Evolutionary conservation across 345 rosid species (phyloP), one percentile per base, ranked within the genome.

Genomic region (Arabidopsis arenosa): DNA sequence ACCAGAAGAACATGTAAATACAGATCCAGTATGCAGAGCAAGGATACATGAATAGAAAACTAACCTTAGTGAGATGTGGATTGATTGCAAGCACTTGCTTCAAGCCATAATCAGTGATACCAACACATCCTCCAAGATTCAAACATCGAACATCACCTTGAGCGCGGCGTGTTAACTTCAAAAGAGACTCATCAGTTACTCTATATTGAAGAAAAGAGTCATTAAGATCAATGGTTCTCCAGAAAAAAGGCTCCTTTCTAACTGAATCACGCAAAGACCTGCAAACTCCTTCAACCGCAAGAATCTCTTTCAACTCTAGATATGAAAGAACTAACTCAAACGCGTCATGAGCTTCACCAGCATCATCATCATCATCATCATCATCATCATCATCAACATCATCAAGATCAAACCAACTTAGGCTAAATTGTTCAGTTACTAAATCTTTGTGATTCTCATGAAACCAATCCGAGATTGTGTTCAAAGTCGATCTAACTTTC

Each of bases 261-360:
- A 80, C 65, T 1, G 64, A 71, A 60, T 75, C 80, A 51, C 83
- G 80, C 18, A 75, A 61, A 0, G 80, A 75, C 37, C 56, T 80
- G 44, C 83, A 80, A 59, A 80, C 83, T 1, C 69, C 41, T 43
- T 80, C 83, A 64, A 80, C 73, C 3, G 57, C 64, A 49, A 80
- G 68, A 15, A 65, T 11, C 36, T 65, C 76, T 28, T 41, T 57
- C 56, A 75, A 40, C 35, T 66, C 73, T 23, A 80, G 44, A 70
- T 75, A 75, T 1, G 76, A 17, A 47, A 75, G 52, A 5, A 71
- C 76, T 2, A 80, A 10, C 47, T 70, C 71, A 71, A 80, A 80
- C 2, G 76, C 83, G 0, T 21, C 10, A 70, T 80, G 83, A 54
- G 80, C 69, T 36, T 69, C 79, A 10, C 58, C 75, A 57, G 4